Evolutionary conservation across 148 eudicot genomes (phyloP), one percentile per base, ranked within the genome.

Genomic region (Rhododendron molle): DNA sequence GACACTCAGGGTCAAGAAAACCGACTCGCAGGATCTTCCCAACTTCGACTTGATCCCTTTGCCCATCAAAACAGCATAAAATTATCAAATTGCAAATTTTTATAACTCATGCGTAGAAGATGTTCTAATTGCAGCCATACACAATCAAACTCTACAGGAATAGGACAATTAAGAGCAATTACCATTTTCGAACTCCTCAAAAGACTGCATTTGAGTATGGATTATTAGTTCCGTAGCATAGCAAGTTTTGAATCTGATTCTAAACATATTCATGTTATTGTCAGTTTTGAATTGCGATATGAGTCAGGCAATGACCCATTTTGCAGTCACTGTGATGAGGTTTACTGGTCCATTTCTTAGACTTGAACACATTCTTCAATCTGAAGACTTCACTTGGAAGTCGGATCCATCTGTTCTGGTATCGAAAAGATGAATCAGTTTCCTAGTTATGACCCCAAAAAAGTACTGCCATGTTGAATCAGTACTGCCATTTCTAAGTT

Each of bases 41-140:
- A 18, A 91, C 89, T 28, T 88, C 87, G 36, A 90, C 94, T 86
- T 90, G 88, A 87, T 93, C 93, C 82, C 86, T 90, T 56, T 90
- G 91, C 85, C 90, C 93, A 84, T 93, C 95, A 87, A 52, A 93
- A 93, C 95, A 91, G 84, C 54, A 43, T 62, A 23, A 47, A 62
- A 12, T 71, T 11, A 43, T 62, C 16, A 47, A 62, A 12, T 71
- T 11, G 13, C 40, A 3, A 28, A 8, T 30, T 40, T 71, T 30
- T 71, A 46, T 2, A 28, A 26, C 58, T 76, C 44, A 15, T 76
- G 49, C 40, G 9, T 18, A 76, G 38, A 40, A 18, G 23, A 76
- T 76, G 79, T 32, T 36, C 18, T 76, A 18, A 2, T 76, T 36
- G 13, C 46, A 18, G 38, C n/a, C 47, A 74, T 15, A 74, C 21